Evolutionary conservation across 164 flowering plant genomes (phyloP).

Genomic region (Vitis riparia): DNA sequence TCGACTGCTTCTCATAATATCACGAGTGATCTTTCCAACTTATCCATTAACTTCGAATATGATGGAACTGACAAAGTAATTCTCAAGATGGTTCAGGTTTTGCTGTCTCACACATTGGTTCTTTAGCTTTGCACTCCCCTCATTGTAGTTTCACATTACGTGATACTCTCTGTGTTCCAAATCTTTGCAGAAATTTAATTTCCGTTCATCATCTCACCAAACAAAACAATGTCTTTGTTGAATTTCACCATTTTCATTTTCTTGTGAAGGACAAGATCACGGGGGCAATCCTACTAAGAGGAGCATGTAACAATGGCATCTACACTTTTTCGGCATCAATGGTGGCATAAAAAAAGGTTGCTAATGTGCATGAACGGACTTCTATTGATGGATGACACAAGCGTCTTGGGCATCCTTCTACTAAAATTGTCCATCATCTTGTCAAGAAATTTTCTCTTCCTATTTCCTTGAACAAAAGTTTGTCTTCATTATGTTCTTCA

Average conservation of each 20-base stretch:
- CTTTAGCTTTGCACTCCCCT: background rate
- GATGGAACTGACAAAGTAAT: slow-evolving; percentile 1
- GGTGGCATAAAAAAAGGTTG: slow-evolving; percentile 1
- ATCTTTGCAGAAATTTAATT: background rate
- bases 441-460: slow-evolving; percentile 3
- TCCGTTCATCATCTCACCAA: slow-evolving; percentile 1
- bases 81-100: slow-evolving; percentile 6
- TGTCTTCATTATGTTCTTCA: slow-evolving; percentile 1
- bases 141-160: background rate
- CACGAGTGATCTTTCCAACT: slow-evolving; percentile 1
- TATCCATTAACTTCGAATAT: slow-evolving; percentile 2
- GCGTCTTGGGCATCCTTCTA: slow-evolving; percentile 6
- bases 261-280: slow-evolving; percentile 3
- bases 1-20: background rate
- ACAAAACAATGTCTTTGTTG: slow-evolving; percentile 1
- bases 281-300: background rate
- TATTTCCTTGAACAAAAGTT: background rate
- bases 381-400: slow-evolving; percentile 13
- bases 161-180: background rate
- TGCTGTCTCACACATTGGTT: slow-evolving; percentile 3
- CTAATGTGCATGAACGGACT: background rate
- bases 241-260: slow-evolving; percentile 6
- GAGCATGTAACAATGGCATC: slow-evolving; percentile 15
- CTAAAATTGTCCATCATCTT: background rate
- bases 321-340: background rate